Base-by-base conservation (phyloP, 2,329 filamentous ascomycete genomes). In the Dothideomycetidae sp. region DNA sequence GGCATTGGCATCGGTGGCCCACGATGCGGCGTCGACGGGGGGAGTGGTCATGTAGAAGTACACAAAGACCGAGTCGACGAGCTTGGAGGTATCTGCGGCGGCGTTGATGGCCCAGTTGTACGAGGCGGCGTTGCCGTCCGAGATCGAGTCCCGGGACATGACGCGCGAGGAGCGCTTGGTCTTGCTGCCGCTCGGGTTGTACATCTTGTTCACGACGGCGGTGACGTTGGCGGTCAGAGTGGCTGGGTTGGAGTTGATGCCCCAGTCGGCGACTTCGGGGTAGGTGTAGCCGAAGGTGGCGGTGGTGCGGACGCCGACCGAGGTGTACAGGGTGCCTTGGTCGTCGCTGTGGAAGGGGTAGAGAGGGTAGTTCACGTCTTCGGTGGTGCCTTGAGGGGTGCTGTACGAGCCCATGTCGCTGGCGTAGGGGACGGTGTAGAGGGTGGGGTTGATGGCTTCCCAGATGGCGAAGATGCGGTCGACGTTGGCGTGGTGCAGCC, bases 101-200 rank as follows among this genome's bases (percentile, higher is more conserved):
- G 86, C 66, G 48, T 80, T 81, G 45, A 72, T 73, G 13, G 75
- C 65, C 71, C 81, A 88, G 48, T 86, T 69, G 4, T 61, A 31
- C 23, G 32, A 28, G 31, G 10, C 19, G 7, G 29, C 26, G n/a
- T 33, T 31, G 35, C 19, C 26, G 18, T 15, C 29, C 10, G 21
- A 26, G n/a, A 26, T 7, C 21, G 7, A n/a, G 7, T 7, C n/a
- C 7, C n/a, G 7, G 7, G 7, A 7, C n/a, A 7, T n/a, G n/a
- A n/a, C 7, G 21, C 7, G 7, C 7, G 7, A n/a, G n/a, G 21
- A 26, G 21, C 21, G 21, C 21, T 26, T 26, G 21, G 21, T 7
- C 21, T 7, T 7, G 21, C 21, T 26, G 7, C 21, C 21, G n/a
- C n/a, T n/a, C 7, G 21, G 21, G 21, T 26, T 26, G 21, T 26